Evolutionary conservation across 371 early-diverging fungal species (phyloP).

Genomic region (Conidiobolus incongruus): DNA sequence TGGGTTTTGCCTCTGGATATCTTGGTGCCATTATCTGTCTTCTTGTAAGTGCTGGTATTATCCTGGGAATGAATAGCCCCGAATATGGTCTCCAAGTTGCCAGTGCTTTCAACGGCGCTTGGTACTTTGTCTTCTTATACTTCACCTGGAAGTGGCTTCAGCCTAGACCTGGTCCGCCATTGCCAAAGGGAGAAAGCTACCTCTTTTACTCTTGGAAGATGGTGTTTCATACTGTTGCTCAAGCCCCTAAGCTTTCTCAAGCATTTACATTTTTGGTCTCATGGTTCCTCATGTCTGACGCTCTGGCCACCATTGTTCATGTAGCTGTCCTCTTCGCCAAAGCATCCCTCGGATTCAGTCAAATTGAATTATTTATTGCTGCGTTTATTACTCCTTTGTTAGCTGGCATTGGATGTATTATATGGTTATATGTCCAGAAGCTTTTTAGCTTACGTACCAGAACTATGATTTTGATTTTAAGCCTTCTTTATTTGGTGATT

Average conservation of each 20-base stretch:
- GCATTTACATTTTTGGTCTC: conserved; percentile 16
- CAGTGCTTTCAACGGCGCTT: conserved; percentile 19
- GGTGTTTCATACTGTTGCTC: conserved; percentile 10
- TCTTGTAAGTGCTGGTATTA: conserved; percentile 16
- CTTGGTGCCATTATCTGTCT: conserved; percentile 15
- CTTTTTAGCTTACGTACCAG: conserved; percentile 8
- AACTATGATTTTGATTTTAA: conserved; percentile 10
- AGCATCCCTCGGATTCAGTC: background rate
- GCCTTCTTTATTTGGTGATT: conserved; percentile 10
- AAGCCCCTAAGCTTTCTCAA: conserved; percentile 10
- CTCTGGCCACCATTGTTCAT: conserved; percentile 13
- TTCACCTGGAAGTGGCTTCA: conserved; percentile 13
- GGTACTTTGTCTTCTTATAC: conserved; percentile 20
- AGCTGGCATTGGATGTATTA: conserved; percentile 19
- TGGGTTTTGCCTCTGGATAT: conserved; percentile 19
- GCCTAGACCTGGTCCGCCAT: conserved; percentile 25
- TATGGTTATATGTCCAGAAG: conserved; percentile 22
- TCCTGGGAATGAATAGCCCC: conserved; percentile 9
- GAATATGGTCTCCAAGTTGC: conserved; percentile 13
- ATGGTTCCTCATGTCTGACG: conserved; percentile 20
- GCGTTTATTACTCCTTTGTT: conserved; percentile 18
- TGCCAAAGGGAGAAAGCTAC: conserved; percentile 17
- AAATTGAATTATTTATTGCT: conserved; percentile 11
- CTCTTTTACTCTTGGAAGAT: conserved; percentile 17
- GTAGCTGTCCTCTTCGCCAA: conserved; percentile 13